Percentiles rank a stretch among this genome's conserved stretches.
These are phyloP conservation scores for Boletus barrowsii DNA, from an alignment of 768 basidiomycete genomes.

Conservation along the genomic window DNA sequence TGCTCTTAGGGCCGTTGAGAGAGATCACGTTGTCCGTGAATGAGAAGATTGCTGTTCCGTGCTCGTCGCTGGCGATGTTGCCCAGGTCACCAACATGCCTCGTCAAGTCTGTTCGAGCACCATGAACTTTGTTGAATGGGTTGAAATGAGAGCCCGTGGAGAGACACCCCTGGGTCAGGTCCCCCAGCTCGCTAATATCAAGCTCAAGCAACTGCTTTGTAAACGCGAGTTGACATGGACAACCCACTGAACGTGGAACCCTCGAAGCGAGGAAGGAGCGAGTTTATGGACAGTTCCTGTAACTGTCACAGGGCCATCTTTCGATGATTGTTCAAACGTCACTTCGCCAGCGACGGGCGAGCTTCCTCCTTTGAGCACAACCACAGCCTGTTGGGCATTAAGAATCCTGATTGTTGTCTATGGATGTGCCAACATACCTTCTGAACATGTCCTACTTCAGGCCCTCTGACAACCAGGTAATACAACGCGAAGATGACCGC, in stretches of 20 bases:
- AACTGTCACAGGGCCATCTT: constrained; percentile 53
- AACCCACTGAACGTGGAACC: constrained; percentile 81
- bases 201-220: constrained; percentile 18
- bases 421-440: constrained; percentile 15
- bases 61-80: constrained; percentile 61
- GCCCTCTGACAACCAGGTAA: constrained; percentile 15
- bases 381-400: constrained; percentile 44
- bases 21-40: constrained; percentile 61
- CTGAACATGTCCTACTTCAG: constrained; percentile 16
- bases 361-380: constrained; percentile 62
- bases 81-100: constrained; percentile 79
- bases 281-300: constrained; percentile 62
- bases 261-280: constrained; percentile 54
- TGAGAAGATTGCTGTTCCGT: constrained; percentile 55
- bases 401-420: background rate
- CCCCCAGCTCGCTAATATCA: constrained; percentile 42
- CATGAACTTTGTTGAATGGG: constrained; percentile 62
- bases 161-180: constrained; percentile 60
- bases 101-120: constrained; percentile 49
- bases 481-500: constrained; percentile 20
- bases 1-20: constrained; percentile 63
- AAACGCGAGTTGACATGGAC: background rate
- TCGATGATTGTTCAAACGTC: constrained; percentile 55
- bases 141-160: constrained; percentile 80
- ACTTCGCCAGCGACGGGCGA: constrained; percentile 62